Evolutionary conservation across 805 yeast genomes (phyloP).

Genomic region (Candida lessepsii): DNA sequence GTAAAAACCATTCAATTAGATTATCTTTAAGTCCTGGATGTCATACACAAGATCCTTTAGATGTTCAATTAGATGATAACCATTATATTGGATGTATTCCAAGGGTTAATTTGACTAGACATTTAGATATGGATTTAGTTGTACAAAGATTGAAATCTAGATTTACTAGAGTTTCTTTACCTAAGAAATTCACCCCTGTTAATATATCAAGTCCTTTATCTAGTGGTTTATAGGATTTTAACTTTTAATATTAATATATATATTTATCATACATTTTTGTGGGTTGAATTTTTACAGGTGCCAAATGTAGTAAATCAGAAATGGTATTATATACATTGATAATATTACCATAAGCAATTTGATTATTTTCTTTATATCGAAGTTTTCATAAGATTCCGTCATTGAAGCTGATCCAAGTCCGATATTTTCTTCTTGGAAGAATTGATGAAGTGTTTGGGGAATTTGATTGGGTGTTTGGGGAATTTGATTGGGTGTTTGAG

Average conservation of each 20-base stretch:
- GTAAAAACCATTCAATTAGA: slow-evolving; percentile 84
- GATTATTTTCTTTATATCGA: no score
- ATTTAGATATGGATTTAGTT: slow-evolving; percentile 87
- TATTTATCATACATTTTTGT: no score
- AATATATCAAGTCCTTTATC: slow-evolving; percentile 72
- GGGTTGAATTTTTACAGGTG: no score
- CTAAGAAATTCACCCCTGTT: slow-evolving; percentile 88
- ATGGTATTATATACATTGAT: no score
- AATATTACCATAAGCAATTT: no score
- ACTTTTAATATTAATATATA: no score
- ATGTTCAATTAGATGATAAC: slow-evolving; percentile 91
- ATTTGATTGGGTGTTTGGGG: no score
- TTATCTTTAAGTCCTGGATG: slow-evolving; percentile 96
- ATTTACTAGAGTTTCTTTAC: slow-evolving; percentile 83
- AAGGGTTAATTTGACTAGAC: slow-evolving; percentile 83
- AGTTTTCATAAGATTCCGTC: no score
- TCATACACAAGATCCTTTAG: slow-evolving; percentile 96
- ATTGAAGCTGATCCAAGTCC: no score
- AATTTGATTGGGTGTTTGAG: no score
- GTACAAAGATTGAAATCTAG: slow-evolving; percentile 76
- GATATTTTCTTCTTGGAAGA: background rate
- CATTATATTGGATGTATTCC: slow-evolving; percentile 97
- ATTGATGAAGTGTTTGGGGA: background rate
- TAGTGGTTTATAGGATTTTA: slow-evolving; percentile 19
- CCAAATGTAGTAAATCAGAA: no score